A percentile compares a stretch with the other conserved stretches of the same genome.
Conservation (phyloP, 2,329 filamentous ascomycete species). For the Cercospora sp. region DNA sequence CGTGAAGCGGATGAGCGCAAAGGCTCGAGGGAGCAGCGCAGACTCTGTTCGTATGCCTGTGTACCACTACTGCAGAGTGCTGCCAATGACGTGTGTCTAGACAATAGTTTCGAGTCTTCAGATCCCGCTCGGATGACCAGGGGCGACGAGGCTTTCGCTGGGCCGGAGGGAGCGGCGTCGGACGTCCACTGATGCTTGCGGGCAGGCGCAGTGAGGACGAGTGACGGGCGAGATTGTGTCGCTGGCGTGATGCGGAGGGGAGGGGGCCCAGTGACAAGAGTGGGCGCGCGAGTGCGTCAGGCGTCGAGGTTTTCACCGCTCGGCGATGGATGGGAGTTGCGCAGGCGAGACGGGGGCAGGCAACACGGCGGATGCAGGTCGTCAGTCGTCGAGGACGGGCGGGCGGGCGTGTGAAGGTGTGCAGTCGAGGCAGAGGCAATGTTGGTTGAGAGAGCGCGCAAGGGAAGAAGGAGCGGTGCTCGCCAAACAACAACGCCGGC, state of each 20-base stretch:
- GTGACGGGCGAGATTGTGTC: not conserved
- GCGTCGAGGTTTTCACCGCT: slow-evolving; percentile 13
- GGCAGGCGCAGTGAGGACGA: not conserved
- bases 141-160: not conserved
- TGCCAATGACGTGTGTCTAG: not conserved
- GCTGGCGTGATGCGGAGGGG: not conserved
- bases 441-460: not conserved
- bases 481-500: not conserved
- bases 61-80: not conserved
- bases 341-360: not conserved
- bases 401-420: not conserved
- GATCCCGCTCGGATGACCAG: not conserved
- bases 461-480: not conserved
- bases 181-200: not conserved
- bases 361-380: not conserved
- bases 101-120: not conserved
- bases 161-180: not conserved
- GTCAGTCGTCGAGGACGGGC: not conserved
- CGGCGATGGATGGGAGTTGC: not conserved
- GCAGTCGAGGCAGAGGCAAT: not conserved
- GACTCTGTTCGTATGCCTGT: not conserved
- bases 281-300: not conserved
- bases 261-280: not conserved
- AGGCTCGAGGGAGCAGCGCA: slow-evolving; percentile 27
- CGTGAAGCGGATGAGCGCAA: slow-evolving; percentile 35